Evolutionary conservation across 345 rosid genomes (phyloP).

Genomic region (Luvunga scandens): DNA sequence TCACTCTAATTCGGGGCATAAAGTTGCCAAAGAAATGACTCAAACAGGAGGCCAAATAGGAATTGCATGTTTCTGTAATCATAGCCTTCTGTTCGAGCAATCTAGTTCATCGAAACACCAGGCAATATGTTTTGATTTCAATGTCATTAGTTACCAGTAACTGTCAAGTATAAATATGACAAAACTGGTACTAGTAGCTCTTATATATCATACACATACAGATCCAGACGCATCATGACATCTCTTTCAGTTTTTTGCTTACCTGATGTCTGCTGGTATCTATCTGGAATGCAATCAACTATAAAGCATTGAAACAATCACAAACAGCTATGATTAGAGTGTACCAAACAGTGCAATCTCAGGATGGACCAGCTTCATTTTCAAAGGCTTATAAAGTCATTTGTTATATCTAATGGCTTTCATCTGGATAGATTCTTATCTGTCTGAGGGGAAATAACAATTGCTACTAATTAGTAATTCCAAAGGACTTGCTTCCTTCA

Average conservation of each 20-base stretch:
- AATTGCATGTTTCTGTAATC: background rate
- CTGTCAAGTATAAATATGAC: background rate
- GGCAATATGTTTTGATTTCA: background rate
- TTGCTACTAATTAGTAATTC: background rate
- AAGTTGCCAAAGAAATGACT: background rate
- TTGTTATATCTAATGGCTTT: background rate
- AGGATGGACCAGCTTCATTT: background rate
- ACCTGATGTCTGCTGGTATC: background rate
- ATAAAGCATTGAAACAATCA: background rate
- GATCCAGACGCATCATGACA: background rate
- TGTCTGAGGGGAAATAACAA: background rate
- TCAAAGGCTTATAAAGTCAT: background rate
- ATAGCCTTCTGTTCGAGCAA: constrained; percentile 2
- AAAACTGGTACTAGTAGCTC: background rate
- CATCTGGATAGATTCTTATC: background rate
- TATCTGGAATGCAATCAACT: background rate
- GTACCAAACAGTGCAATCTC: background rate
- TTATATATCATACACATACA: background rate
- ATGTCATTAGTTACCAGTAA: background rate
- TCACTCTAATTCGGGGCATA: background rate
- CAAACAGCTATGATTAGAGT: background rate
- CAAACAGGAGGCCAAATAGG: background rate
- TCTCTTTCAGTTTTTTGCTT: background rate
- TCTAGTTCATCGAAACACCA: background rate
- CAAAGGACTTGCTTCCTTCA: background rate